phyloP scores from a whole-genome alignment of 805 yeast species.

The Nadsonia fulvescens region DNA sequence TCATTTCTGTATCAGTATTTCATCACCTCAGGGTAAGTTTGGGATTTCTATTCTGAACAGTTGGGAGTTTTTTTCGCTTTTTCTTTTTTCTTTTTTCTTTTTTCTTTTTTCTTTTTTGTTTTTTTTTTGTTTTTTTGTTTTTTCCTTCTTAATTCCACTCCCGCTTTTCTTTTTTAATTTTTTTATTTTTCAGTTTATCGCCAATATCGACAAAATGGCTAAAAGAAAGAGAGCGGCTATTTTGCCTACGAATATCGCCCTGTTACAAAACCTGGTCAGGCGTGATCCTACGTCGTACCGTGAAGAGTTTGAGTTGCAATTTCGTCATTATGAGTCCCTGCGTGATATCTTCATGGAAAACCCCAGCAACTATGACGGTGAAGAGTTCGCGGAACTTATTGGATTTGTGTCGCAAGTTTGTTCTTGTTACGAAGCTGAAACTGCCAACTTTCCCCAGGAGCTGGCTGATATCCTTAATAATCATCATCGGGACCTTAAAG shows the following conservation, averaged over 20 bases:
- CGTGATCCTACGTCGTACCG: constrained; percentile 88
- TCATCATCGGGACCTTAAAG: constrained; percentile 65
- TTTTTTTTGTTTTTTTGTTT: too few species aligned
- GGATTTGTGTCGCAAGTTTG: constrained; percentile 90
- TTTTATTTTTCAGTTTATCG: too few species aligned
- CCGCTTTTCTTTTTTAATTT: too few species aligned
- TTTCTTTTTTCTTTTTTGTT: too few species aligned
- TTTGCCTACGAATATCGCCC: constrained; percentile 78
- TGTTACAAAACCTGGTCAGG: constrained; percentile 79
- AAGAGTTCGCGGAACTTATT: constrained; percentile 63
- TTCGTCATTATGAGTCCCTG: constrained; percentile 77
- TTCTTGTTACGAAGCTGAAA: constrained; percentile 74
- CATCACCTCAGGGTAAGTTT: too few species aligned
- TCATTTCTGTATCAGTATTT: too few species aligned
- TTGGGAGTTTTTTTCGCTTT: too few species aligned
- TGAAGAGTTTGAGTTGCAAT: constrained; percentile 87
- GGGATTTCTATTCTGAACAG: too few species aligned
- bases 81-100: too few species aligned
- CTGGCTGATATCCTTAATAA: constrained; percentile 46
- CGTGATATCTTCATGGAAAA: constrained; percentile 71
- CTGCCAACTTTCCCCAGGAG: constrained; percentile 70
- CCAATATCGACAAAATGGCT: constrained; percentile 58
- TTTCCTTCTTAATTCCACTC: too few species aligned
- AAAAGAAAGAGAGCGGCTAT: constrained; percentile 83
- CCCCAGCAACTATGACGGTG: constrained; percentile 42